Conservation (phyloP, 2,329 filamentous ascomycete genomes). For the Neofusicoccum laricinum region DNA sequence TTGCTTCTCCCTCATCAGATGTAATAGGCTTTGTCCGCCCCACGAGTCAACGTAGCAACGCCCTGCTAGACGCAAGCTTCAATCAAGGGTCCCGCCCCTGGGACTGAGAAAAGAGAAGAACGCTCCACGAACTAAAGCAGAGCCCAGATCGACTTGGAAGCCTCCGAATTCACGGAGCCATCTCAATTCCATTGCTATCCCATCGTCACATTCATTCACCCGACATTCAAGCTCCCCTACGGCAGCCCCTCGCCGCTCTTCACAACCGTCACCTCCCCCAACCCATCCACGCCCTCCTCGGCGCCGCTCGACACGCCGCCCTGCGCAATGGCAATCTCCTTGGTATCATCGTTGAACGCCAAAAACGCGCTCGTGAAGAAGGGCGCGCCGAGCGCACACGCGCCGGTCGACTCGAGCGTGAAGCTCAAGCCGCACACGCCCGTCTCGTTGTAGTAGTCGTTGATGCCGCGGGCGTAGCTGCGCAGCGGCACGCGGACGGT, state of each 20-base stretch:
- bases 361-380: slow-evolving; percentile 33
- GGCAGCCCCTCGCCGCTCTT: slow-evolving; percentile 1
- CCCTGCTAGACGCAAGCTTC: too few relatives aligned
- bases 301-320: slow-evolving; percentile 23
- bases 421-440: slow-evolving; percentile 18
- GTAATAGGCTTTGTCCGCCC: too few relatives aligned
- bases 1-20: too few relatives aligned
- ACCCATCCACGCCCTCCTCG: neutral
- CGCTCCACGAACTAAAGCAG: too few relatives aligned
- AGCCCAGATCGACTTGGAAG: too few relatives aligned
- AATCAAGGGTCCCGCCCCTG: too few relatives aligned
- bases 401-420: slow-evolving; percentile 20
- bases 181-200: too few relatives aligned
- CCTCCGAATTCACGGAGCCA: too few relatives aligned
- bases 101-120: too few relatives aligned
- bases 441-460: slow-evolving; percentile 2
- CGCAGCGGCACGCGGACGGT: neutral
- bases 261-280: neutral
- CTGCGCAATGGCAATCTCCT: slow-evolving; percentile 32
- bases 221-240: neutral
- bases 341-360: slow-evolving; percentile 31
- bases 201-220: too few relatives aligned
- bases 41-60: too few relatives aligned
- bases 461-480: slow-evolving; percentile 3
- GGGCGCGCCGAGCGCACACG: slow-evolving; percentile 26